phyloP scores from a whole-genome alignment of 2,329 filamentous ascomycete genomes.

The Xylariales sp. region DNA sequence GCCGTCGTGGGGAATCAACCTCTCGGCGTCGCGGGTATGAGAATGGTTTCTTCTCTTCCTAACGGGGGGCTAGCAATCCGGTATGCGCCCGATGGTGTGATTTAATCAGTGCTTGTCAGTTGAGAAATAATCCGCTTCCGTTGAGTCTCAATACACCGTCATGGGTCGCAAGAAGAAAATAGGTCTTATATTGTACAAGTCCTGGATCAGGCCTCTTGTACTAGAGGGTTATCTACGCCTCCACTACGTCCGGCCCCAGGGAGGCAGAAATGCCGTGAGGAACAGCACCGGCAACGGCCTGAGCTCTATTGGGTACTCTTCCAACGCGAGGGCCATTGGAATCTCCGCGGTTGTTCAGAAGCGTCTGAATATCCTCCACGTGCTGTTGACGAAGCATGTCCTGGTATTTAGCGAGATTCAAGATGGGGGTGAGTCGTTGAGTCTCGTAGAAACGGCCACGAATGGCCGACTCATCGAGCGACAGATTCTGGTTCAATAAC shows the following conservation, averaged over 20 bases:
- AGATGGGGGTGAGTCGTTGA: constrained; percentile 62
- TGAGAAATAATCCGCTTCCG: not conserved
- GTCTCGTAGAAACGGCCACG: constrained; percentile 70
- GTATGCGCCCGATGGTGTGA: not conserved
- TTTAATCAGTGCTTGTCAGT: not conserved
- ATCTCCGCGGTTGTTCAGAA: constrained; percentile 65
- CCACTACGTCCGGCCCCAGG: constrained; percentile 30
- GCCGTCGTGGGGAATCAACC: not conserved
- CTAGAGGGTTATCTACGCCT: constrained; percentile 13
- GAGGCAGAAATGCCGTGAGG: constrained; percentile 30
- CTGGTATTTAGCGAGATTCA: constrained; percentile 56
- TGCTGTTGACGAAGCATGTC: constrained; percentile 53
- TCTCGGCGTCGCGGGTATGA: not conserved
- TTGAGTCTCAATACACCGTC: not conserved
- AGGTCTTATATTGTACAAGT: not conserved
- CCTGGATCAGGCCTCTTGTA: not conserved
- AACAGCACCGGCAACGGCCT: constrained; percentile 37
- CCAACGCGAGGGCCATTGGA: constrained; percentile 49
- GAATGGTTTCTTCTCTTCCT: not conserved
- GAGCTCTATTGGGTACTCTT: constrained; percentile 34
- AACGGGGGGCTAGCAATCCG: not conserved
- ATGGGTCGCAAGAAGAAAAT: not conserved
- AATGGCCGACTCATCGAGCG: constrained; percentile 57
- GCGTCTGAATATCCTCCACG: constrained; percentile 59
- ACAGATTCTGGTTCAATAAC: constrained; percentile 42